Evolutionary conservation across 2,329 filamentous ascomycete genomes (phyloP).

Genomic region (Tolypocladium cylindrosporum): DNA sequence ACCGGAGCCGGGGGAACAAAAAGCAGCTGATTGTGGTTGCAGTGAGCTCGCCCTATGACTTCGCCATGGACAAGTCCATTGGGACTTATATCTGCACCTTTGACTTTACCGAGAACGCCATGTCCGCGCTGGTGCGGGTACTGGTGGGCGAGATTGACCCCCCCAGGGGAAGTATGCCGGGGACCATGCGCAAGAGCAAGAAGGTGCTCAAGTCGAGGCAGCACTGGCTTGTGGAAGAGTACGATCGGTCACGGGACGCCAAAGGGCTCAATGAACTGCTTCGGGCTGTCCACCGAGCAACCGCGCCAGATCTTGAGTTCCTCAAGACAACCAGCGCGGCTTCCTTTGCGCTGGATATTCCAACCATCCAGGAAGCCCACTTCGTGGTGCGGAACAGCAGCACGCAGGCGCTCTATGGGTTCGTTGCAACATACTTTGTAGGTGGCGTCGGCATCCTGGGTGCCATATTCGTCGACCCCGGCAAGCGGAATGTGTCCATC

Average conservation of each 20-base stretch:
- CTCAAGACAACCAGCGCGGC: slow-evolving; percentile 59
- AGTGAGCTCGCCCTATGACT: slow-evolving; percentile 93
- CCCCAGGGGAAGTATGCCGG: slow-evolving; percentile 50
- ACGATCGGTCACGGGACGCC: slow-evolving; percentile 69
- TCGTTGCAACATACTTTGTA: slow-evolving; percentile 80
- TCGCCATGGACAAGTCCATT: slow-evolving; percentile 83
- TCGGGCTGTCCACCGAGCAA: slow-evolving; percentile 56
- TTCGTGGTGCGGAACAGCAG: slow-evolving; percentile 92
- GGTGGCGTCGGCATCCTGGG: slow-evolving; percentile 66
- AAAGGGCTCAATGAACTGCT: slow-evolving; percentile 67
- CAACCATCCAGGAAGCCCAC: slow-evolving; percentile 68
- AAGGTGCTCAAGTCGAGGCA: slow-evolving; percentile 83
- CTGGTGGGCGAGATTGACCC: slow-evolving; percentile 66
- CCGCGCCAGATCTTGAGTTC: slow-evolving; percentile 57
- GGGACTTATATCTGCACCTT: slow-evolving; percentile 93
- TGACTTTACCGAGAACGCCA: slow-evolving; percentile 88
- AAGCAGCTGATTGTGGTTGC: slow-evolving; percentile 87
- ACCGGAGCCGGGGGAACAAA: slow-evolving; percentile 65
- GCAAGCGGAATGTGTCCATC: slow-evolving; percentile 78
- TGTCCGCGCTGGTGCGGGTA: slow-evolving; percentile 73
- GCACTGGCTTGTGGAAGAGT: slow-evolving; percentile 89
- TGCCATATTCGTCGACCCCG: slow-evolving; percentile 80
- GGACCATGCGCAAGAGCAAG: slow-evolving; percentile 77
- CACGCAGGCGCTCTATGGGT: slow-evolving; percentile 83
- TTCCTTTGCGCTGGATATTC: slow-evolving; percentile 65